Conservation (phyloP, 257 asterid genomes). For the Primulina eburnea region DNA sequence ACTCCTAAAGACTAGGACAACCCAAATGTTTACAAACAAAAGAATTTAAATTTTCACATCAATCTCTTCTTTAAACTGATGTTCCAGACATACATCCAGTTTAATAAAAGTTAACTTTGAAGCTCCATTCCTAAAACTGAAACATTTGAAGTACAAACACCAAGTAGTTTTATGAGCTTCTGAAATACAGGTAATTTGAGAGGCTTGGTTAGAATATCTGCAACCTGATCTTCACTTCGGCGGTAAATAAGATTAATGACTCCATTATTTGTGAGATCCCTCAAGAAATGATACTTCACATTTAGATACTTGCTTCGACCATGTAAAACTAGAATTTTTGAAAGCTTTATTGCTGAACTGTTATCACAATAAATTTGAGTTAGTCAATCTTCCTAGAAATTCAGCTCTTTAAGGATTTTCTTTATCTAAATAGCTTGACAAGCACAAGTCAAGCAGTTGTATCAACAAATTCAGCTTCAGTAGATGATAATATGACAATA, state of each 20-base stretch:
- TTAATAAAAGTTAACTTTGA: no score
- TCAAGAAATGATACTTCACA: conserved; percentile 15
- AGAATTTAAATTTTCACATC: no score
- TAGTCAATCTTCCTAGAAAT: not conserved
- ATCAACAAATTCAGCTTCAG: not conserved
- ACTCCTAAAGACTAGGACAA: no score
- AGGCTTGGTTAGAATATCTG: conserved; percentile 3
- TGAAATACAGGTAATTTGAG: not conserved
- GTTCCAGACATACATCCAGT: no score
- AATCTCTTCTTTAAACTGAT: no score
- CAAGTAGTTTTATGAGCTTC: not conserved
- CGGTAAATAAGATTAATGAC: not conserved
- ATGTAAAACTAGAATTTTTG: conserved; percentile 4
- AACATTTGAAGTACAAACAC: not conserved
- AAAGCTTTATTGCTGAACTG: conserved; percentile 7
- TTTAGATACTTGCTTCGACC: conserved; percentile 5
- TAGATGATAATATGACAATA: not conserved
- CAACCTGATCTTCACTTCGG: not conserved
- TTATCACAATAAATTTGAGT: conserved; percentile 5
- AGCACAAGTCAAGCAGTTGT: not conserved
- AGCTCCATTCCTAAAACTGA: not conserved
- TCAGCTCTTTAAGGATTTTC: not conserved
- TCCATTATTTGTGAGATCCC: not conserved
- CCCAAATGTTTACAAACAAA: no score
- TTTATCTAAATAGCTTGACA: no score